These are phyloP conservation scores for Blastobotrys indianensis DNA, from an alignment of 1,139 yeast species.

Conservation along the genomic window DNA sequence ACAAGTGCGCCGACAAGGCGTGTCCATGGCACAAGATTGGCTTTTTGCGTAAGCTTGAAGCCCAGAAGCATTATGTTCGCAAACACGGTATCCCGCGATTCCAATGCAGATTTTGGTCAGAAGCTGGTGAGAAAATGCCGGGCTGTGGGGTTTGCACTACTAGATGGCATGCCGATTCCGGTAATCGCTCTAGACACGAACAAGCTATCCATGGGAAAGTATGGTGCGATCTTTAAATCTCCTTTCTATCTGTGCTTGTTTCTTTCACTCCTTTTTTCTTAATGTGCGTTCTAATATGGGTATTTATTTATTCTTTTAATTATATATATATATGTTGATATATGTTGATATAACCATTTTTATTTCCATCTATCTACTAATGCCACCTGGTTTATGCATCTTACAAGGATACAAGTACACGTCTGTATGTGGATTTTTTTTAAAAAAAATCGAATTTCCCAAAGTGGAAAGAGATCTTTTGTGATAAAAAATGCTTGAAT, in stretches of 20 bases:
- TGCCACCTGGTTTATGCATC: too few species aligned
- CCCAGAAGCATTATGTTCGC: conserved; percentile 26
- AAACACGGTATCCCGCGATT: conserved; percentile 28
- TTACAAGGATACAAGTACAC: too few species aligned
- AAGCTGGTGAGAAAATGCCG: conserved; percentile 24
- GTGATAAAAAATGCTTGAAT: too few species aligned
- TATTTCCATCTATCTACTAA: too few species aligned
- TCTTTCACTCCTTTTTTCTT: too few species aligned
- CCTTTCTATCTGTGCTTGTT: background rate
- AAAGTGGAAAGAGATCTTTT: too few species aligned
- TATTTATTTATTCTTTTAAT: too few species aligned
- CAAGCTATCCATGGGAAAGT: conserved; percentile 25
- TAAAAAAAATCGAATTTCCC: too few species aligned
- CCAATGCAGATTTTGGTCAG: conserved; percentile 29
- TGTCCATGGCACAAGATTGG: conserved; percentile 30
- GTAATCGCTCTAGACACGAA: conserved; percentile 28
- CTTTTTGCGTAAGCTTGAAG: conserved; percentile 29
- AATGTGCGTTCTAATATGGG: too few species aligned
- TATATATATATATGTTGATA: too few species aligned
- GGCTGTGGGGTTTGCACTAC: conserved; percentile 28
- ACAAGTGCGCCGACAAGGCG: conserved; percentile 26
- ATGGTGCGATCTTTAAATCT: background rate
- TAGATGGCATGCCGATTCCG: conserved; percentile 31
- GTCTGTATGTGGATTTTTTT: too few species aligned
- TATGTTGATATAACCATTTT: too few species aligned